These are phyloP conservation scores for Hypoxylon sp. DNA, from an alignment of 2,329 filamentous ascomycete genomes.

Conservation along the genomic window DNA sequence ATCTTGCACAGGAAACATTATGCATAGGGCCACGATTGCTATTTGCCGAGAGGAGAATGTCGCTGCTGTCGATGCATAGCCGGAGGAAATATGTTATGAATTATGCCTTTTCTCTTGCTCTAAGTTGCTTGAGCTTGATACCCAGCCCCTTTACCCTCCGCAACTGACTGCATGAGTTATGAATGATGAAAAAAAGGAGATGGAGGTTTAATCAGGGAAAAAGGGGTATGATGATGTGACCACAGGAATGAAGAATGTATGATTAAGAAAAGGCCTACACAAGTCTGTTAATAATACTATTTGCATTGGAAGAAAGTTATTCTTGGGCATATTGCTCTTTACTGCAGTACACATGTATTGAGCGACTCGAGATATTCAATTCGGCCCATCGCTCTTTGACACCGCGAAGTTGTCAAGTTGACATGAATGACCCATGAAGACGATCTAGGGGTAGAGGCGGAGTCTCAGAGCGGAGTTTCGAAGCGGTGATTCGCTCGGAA, in stretches of 20 bases:
- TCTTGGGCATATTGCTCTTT: background rate
- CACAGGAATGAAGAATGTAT: constrained; percentile 30
- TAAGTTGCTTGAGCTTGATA: constrained; percentile 29
- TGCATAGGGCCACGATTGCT: constrained; percentile 28
- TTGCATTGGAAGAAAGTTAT: constrained; percentile 7
- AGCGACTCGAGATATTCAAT: constrained; percentile 14
- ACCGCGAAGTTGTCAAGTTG: constrained; percentile 9
- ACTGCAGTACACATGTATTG: background rate
- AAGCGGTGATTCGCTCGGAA: constrained; percentile 21
- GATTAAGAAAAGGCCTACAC: constrained; percentile 24
- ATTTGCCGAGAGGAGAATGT: constrained; percentile 18
- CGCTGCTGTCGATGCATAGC: constrained; percentile 39
- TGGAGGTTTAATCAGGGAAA: constrained; percentile 18
- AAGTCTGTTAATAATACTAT: constrained; percentile 37
- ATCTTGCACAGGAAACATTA: constrained; percentile 10
- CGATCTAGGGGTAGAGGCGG: constrained; percentile 22
- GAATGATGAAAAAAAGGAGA: constrained; percentile 17
- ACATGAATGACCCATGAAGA: constrained; percentile 6
- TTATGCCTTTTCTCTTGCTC: constrained; percentile 16
- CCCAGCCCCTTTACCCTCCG: constrained; percentile 18
- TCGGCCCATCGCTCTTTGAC: constrained; percentile 20
- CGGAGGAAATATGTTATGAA: constrained; percentile 26
- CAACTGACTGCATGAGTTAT: constrained; percentile 13
- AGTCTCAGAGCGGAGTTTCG: constrained; percentile 31
- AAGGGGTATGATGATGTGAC: constrained; percentile 13